Base-by-base conservation (phyloP, 495 filamentous ascomycete species). In the Aspergillus heteromorphus region DNA sequence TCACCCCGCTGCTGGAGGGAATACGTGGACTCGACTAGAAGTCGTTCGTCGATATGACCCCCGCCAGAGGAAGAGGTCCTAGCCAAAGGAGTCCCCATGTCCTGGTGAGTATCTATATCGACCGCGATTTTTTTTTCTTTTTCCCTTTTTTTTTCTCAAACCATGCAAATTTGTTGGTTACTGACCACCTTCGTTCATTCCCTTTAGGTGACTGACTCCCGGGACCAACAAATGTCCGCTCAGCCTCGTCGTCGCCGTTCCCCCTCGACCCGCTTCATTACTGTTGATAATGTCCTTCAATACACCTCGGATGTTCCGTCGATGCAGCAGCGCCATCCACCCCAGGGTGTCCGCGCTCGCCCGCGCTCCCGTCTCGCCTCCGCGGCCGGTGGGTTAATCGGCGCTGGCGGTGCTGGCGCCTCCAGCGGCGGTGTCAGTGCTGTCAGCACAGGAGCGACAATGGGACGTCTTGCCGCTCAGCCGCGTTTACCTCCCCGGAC, bases 231-330 rank as follows among this genome's bases (percentile, higher is more conserved):
- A 54, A 62, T 63, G 6, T 48, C 70, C 10, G 48, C 55, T 6
- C 68, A 63, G 34, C 70, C 66, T 43, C 69, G 63, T 53, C 71
- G 64, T 25, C 71, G 64, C 38, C 69, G 66, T 43, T 74, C 69
- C 40, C 73, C 77, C 27, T 73, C 81, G 40, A 91, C 86, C 55
- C 89, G 91, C 43, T 84, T 93, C 67, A 89, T 98, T 59, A 95
- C 89, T 11, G 95, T 99, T 64, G 93, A 99, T 70, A 96, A 91
- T 62, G 86, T 97, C 54, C 84, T 99, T 3, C 91, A 95, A 70
- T 88, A 95, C 72, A 84, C 91, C 53, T 95, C 89, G 30, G 92
- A 99, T 60, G 89, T 99, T 5, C 95, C 93, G 17, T 97, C 93
- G 0, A 91, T 89, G 68, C 92, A 97, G 69, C 89, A 91, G 36